Evolutionary conservation across 164 flowering plant species (phyloP), one percentile per base, ranked within the genome.

Genomic region (Houttuynia cordata): DNA sequence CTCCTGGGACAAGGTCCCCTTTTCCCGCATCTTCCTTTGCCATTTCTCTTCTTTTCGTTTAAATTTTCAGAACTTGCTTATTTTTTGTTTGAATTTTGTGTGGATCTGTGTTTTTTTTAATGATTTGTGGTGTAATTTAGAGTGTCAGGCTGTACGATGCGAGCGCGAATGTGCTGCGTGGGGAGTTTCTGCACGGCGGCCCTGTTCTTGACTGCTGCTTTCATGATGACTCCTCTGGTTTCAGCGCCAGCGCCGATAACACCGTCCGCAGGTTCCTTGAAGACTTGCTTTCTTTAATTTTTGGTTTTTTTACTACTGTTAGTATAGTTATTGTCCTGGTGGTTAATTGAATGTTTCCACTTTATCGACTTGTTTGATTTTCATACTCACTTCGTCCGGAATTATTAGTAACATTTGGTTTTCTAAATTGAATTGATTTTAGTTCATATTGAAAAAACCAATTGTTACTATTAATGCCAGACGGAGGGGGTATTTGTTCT

Each of bases 181-280:
- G 99, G 21, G 91, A 91, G 83, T 94, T 91, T 71, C 76, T 75
- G 83, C 99, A 94, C 67, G 89, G 84, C 21, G 91, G 87, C 14
- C 71, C 97, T 0, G 97, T 94, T 0, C 74, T 94, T 34, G 97
- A 94, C 70, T 94, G 99, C 68, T 94, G 99, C 77, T 94, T 94
- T 71, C 99, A 94, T 59, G 99, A 91, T 58, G 99, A 94, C 67
- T 78, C 91, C 18, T 91, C 97, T 0, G 97, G 97, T 2, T 94
- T 94, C 60, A 88, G 93, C 51, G 97, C 87, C 15, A 57, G 87
- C 60, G 81, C 74, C 12, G 99, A 94, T 71, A 76, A 83, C 62
- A 83, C 85, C 12, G 99, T 94, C n/a, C 70, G 97, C 54, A 70
- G 99, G 98, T 93, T 7, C n/a, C 24, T 2, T 13, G 47, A 30